phyloP scores from a whole-genome alignment of 345 rosid species.

The Gossypium herbaceum region DNA sequence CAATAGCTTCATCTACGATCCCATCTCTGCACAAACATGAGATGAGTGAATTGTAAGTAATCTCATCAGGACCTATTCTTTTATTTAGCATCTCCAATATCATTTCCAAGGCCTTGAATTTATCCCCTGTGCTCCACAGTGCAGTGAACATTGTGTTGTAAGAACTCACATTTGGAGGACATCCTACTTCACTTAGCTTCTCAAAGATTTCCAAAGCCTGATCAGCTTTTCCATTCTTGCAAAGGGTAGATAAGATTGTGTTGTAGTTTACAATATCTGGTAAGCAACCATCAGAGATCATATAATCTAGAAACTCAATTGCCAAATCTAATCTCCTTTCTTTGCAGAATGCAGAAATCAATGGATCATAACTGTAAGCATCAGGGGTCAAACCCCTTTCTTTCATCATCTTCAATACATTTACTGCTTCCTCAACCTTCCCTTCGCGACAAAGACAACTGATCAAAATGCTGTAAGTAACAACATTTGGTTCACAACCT shows the following conservation, averaged over 20 bases:
- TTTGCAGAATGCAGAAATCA: constrained; percentile 74
- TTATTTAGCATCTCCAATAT: constrained; percentile 56
- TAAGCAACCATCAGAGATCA: constrained; percentile 77
- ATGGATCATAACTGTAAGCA: constrained; percentile 73
- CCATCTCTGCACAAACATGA: constrained; percentile 89
- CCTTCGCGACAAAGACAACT: constrained; percentile 64
- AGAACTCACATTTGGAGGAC: constrained; percentile 72
- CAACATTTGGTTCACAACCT: constrained; percentile 60
- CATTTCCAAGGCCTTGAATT: constrained; percentile 53
- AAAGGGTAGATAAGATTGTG: constrained; percentile 58
- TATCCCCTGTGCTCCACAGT: constrained; percentile 65
- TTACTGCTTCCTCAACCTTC: constrained; percentile 52
- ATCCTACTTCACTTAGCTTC: constrained; percentile 61
- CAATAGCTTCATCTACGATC: constrained; percentile 70
- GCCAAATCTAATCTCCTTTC: constrained; percentile 73
- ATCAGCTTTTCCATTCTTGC: constrained; percentile 64
- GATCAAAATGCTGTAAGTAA: constrained; percentile 71
- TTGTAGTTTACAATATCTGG: constrained; percentile 85
- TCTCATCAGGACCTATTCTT: constrained; percentile 66
- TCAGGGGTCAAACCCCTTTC: constrained; percentile 63
- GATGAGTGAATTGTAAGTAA: constrained; percentile 74
- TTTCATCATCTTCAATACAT: constrained; percentile 51
- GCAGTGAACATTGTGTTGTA: constrained; percentile 85
- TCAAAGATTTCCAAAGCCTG: constrained; percentile 72
- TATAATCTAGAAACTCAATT: constrained; percentile 57